Base-by-base conservation (phyloP, 495 filamentous ascomycete genomes). In the Aspergillus heteromorphus region DNA sequence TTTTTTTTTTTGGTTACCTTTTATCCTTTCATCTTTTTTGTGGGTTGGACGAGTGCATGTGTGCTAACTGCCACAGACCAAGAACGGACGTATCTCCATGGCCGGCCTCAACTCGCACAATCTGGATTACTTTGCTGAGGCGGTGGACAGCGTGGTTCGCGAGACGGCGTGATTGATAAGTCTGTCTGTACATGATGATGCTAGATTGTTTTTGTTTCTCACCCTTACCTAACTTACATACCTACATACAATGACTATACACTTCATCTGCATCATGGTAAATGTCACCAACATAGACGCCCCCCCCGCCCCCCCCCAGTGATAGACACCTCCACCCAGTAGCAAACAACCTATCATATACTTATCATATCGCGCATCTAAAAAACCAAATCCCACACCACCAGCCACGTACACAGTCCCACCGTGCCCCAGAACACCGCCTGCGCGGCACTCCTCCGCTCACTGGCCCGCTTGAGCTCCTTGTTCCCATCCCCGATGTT, bases 71-170 rank as follows among this genome's bases (percentile, higher is more conserved):
- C n/a, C n/a, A 52, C 47, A 78, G 74, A 97, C 95, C 23, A 97
- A 97, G 83, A 99, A 99, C 63, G 93, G 93, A 10, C 83, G 93
- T 30, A 96, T 97, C 68, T 91, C 86, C 49, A 97, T 99, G 89
- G 93, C 93, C 2, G 93, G 93, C 1, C 68, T 97, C 57, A 99
- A 97, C 70, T 87, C 87, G 20, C 70, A 83, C 57, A 99, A 99
- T 68, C 75, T 97, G 31, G 90, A 96, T 38, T 96, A 97, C 70
- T 84, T 96, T 56, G 93, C 92, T 17, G 85, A 86, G 64, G 90
- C 91, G 0, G 79, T 98, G 1, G 88, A 97, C 63, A 88, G 84
- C 59, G 87, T 89, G 43, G 90, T 97, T 4, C 80, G 86, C 50
- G 89, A 86, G 71, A 76, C 73, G 18, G 62, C 63, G 23, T 73